These are phyloP conservation scores for Mycena capillaripes DNA, from an alignment of 768 basidiomycete genomes.

Conservation along the genomic window DNA sequence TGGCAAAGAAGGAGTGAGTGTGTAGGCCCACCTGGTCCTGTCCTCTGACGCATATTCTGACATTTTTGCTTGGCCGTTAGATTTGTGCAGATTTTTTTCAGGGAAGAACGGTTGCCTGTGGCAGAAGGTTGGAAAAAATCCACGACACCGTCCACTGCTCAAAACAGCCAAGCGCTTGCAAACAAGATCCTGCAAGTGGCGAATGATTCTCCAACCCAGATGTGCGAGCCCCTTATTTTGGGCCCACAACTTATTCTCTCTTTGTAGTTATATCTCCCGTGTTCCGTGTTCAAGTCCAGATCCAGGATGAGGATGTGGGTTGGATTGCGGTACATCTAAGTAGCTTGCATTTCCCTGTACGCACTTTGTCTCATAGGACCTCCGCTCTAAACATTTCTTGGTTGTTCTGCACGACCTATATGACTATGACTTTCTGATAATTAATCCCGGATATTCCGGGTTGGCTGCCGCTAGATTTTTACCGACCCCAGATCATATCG, in stretches of 20 bases:
- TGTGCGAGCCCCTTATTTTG: too few species aligned
- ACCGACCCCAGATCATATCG: too few species aligned
- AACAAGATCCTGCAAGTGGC: too few species aligned
- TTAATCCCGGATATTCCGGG: too few species aligned
- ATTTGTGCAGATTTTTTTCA: constrained; percentile 37
- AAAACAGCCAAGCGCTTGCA: neutral
- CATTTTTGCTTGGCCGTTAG: neutral
- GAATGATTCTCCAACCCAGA: too few species aligned
- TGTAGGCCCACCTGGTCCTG: neutral
- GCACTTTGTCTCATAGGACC: too few species aligned
- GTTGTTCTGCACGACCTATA: too few species aligned
- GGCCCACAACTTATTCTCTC: too few species aligned
- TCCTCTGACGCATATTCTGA: neutral
- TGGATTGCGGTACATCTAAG: neutral
- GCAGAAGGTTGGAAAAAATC: constrained; percentile 34
- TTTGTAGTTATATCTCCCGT: neutral
- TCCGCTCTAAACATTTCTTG: too few species aligned
- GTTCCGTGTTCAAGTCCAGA: neutral
- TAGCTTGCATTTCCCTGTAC: neutral
- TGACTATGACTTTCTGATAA: too few species aligned
- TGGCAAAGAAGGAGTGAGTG: constrained; percentile 34
- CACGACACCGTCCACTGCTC: constrained; percentile 1
- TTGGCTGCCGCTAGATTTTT: too few species aligned
- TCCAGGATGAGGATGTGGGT: neutral
- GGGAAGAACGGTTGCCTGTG: constrained; percentile 35